Evolutionary conservation across 2,329 filamentous ascomycete genomes (phyloP), one percentile per base, ranked within the genome.

Genomic region (Neoascochyta sp.): DNA sequence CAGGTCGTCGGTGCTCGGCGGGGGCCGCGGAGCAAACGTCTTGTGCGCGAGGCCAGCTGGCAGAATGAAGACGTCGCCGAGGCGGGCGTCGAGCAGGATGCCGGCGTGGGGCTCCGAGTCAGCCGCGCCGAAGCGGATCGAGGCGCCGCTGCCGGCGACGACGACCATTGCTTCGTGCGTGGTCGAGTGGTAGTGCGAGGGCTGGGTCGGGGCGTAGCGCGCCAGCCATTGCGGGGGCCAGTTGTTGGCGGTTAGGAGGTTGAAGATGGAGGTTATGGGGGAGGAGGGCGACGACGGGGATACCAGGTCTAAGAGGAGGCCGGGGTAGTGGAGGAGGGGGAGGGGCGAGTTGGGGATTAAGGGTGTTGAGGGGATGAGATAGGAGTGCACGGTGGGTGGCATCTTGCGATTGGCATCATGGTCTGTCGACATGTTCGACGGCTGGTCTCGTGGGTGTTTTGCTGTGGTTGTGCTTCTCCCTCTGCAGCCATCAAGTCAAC

Each of bases 91-190:
- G 0, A 79, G 29, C 25, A 71, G 64, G 0, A 79, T 32, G 0
- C 73, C 75, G 0, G 70, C 73, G 0, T 62, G 49, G 38, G 78
- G 74, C 7, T 16, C 12, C 9, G 27, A 27, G 35, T 78, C 74
- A 0, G 68, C 73, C 4, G 70, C 72, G 3, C 75, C 74, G 34
- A 77, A 75, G 3, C 73, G 66, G 29, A 79, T 75, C 0, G 59
- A 70, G 0, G 73, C 75, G 0, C 57, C 61, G 7, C 39, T n/a
- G 2, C 74, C 75, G 0, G 70, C 70, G 0, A 78, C 61, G 0
- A 78, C 74, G 12, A 63, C 68, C 71, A 79, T 78, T 50, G 68
- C 71, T 56, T 80, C 76, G 44, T 80, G 76, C 0, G 71, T 67
- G 7, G 54, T 47, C 3, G 71, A 71, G 52, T 80, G 76, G 44